Conservation (phyloP, 2,329 filamentous ascomycete genomes). For the Ophiobolus disseminans region DNA sequence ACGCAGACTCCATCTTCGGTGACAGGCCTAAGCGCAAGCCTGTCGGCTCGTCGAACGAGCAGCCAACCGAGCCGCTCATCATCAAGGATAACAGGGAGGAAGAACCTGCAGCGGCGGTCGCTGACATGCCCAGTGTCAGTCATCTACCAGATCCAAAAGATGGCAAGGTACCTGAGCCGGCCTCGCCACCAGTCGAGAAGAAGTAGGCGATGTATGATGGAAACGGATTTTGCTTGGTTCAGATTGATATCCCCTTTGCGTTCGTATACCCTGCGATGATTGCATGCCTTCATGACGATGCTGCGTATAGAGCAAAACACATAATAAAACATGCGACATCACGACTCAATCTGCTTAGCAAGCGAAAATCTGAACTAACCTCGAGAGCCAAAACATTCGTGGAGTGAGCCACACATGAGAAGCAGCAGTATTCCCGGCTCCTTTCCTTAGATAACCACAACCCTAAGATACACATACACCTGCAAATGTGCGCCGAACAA, state of each 20-base stretch:
- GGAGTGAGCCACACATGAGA: too few relatives aligned
- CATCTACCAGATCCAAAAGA: conserved; percentile 44
- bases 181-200: conserved; percentile 13
- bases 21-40: conserved; percentile 25
- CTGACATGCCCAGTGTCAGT: conserved; percentile 46
- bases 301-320: neutral
- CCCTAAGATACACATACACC: conserved; percentile 43
- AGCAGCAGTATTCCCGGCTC: too few relatives aligned
- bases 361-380: too few relatives aligned
- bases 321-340: neutral
- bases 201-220: conserved; percentile 8
- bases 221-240: conserved; percentile 9
- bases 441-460: conserved; percentile 23
- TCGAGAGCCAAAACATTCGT: too few relatives aligned
- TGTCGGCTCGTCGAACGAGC: neutral
- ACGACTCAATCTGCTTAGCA: neutral
- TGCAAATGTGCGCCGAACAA: too few relatives aligned
- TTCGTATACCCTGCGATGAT: conserved; percentile 20
- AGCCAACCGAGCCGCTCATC: conserved; percentile 35
- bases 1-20: conserved; percentile 39
- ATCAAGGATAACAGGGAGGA: conserved; percentile 36
- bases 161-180: conserved; percentile 20
- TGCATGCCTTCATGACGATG: conserved; percentile 10
- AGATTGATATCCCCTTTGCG: conserved; percentile 24
- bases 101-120: conserved; percentile 27